Evolutionary conservation across 2,329 filamentous ascomycete species (phyloP).

Genomic region (Xylariales sp.): DNA sequence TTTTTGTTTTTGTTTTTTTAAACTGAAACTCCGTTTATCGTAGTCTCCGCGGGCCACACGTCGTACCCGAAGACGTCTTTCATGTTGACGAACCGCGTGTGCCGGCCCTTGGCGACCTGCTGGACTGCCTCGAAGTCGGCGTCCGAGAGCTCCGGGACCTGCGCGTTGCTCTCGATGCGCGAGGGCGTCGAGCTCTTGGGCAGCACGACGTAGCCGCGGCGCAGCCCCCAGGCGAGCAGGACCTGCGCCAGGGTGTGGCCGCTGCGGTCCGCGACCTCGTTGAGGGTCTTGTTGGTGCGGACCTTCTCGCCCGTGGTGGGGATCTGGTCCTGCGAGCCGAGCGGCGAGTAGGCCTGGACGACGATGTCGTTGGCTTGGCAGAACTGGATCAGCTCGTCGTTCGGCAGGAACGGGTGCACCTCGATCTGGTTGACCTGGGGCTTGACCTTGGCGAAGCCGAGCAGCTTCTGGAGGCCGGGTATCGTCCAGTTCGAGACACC

Average conservation of each 20-base stretch:
- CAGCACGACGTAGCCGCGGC: conserved; percentile 73
- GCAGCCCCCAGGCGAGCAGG: conserved; percentile 73
- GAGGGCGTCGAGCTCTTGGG: conserved; percentile 76
- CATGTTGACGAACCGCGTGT: conserved; percentile 83
- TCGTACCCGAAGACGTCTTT: conserved; percentile 83
- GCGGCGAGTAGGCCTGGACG: conserved; percentile 62
- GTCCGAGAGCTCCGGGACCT: conserved; percentile 65
- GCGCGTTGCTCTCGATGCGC: conserved; percentile 74
- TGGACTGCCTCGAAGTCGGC: conserved; percentile 72
- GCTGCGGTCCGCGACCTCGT: conserved; percentile 67
- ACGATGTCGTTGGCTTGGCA: conserved; percentile 64
- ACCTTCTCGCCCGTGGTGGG: conserved; percentile 75
- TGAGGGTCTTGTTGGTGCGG: conserved; percentile 68
- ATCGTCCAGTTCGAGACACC: conserved; percentile 61
- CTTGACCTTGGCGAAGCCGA: conserved; percentile 54
- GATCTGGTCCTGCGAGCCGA: conserved; percentile 76
- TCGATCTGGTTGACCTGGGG: conserved; percentile 60
- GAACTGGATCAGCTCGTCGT: conserved; percentile 63
- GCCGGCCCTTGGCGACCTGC: conserved; percentile 72
- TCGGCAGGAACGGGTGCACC: conserved; percentile 60
- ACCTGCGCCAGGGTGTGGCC: conserved; percentile 70
- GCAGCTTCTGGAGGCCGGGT: conserved; percentile 54
- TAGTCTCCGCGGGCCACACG: conserved; percentile 71
- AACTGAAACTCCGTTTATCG: conserved; percentile 20
- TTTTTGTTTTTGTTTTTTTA: too few species aligned